Base-by-base conservation (phyloP, 768 basidiomycete genomes). In the Boletus tomentosulus region DNA sequence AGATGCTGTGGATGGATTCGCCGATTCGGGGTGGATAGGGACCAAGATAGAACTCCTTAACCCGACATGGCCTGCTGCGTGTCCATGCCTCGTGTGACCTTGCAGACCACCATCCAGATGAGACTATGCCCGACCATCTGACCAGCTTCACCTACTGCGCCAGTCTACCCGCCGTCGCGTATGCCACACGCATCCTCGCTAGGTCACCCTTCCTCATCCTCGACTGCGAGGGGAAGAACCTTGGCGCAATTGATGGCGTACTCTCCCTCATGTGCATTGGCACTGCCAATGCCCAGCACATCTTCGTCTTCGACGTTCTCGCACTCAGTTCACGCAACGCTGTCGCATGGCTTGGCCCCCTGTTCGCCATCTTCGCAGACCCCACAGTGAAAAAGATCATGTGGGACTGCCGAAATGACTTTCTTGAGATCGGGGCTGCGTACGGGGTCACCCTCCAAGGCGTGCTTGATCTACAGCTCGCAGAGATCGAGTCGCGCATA, bases 351-450 rank as follows among this genome's bases (percentile, higher is more conserved):
- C 59, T 75, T 19, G 53, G 60, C 2, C 54, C 53, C 16, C 54
- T 76, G 13, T 51, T 67, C 7, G 47, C 55, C 16, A 54, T 74
- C 13, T 67, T 77, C 46, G 57, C 55, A 24, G 61, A 69, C 35
- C 58, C 63, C 12, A 31, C 44, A 2, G 56, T 74, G 34, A 62
- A 65, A 30, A 77, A 76, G 58, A 57, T 77, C 55, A 71, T 74
- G 56, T 77, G 72, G 69, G 76, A 77, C 56, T 75, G 74, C 11
- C 66, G 75, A 2, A 70, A 70, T 60, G 76, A 77, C 58, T 74
- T 62, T 59, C 59, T 70, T 33, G 75, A 76, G 54, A 62, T 77
- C 3, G 57, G 28, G 9, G 48, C 63, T 16, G 46, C 56, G 1
- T 72, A 71, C 31, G 64, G 65, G 2, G 60, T 73, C 24, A 27